A percentile compares a stretch with the other conserved stretches of the same genome.
phyloP scores from a whole-genome alignment of 1,284 basidiomycete genomes.

The Ganoderma lingzhi region DNA sequence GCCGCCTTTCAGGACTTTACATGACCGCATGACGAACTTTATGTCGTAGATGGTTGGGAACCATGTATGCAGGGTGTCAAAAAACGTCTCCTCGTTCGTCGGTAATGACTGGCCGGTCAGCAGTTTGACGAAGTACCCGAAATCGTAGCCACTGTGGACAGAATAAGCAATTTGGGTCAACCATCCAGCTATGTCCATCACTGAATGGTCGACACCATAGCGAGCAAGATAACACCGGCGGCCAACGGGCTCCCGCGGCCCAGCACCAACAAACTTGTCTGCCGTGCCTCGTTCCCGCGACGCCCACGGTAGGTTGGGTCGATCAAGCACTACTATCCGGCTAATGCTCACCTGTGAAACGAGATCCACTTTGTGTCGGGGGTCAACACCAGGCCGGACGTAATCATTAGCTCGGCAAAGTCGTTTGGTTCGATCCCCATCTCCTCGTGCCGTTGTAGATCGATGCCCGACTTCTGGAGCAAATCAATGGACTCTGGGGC shows the following conservation, averaged over 20 bases:
- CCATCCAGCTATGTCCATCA: conserved; percentile 9
- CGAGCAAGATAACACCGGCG: conserved; percentile 11
- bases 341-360: conserved; percentile 88
- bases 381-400: conserved; percentile 91
- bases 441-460: conserved; percentile 93
- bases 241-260: conserved; percentile 11
- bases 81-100: conserved; percentile 90
- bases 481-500: conserved; percentile 97
- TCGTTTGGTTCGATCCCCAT: conserved; percentile 93
- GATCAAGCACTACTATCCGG: conserved; percentile 16
- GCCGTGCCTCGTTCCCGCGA: conserved; percentile 24
- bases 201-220: conserved; percentile 8
- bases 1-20: conserved; percentile 91
- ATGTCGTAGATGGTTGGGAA: conserved; percentile 98
- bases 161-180: conserved; percentile 16
- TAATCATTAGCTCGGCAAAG: conserved; percentile 98
- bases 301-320: conserved; percentile 25
- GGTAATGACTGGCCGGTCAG: conserved; percentile 91
- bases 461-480: conserved; percentile 94
- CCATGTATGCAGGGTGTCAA: conserved; percentile 90
- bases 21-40: conserved; percentile 94
- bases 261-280: conserved; percentile 9
- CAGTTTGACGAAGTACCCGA: conserved; percentile 97
- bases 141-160: conserved; percentile 90
- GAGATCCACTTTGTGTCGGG: conserved; percentile 97